A percentile compares a stretch with the other conserved stretches of the same genome.
These are phyloP conservation scores for Gynandropsis gynandra DNA, from an alignment of 345 rosid genomes.

Conservation along the genomic window DNA sequence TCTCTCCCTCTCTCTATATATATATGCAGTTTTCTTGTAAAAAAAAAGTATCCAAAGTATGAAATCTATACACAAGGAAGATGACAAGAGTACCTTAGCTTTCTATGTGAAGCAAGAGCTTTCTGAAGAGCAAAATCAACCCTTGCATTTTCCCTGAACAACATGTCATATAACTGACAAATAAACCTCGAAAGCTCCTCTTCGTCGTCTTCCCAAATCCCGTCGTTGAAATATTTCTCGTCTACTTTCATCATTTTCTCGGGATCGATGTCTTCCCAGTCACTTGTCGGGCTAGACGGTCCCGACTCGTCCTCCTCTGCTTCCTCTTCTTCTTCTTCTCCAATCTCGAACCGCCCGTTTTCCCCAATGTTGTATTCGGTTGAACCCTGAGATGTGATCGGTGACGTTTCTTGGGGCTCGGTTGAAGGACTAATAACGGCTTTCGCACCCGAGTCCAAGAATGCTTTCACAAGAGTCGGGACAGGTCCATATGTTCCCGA, in stretches of 20 bases:
- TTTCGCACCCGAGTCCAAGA: constrained; percentile 85
- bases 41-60: not conserved
- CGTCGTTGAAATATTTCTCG: constrained; percentile 21
- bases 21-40: constrained; percentile 1
- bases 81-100: constrained; percentile 73
- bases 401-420: constrained; percentile 56
- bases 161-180: constrained; percentile 52
- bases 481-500: constrained; percentile 78
- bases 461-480: constrained; percentile 39
- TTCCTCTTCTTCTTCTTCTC: constrained; percentile 79
- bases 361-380: constrained; percentile 45
- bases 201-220: constrained; percentile 73
- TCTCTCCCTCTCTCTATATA: too few relatives aligned
- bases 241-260: constrained; percentile 35
- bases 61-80: constrained; percentile 42
- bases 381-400: constrained; percentile 39
- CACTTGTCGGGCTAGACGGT: constrained; percentile 63
- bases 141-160: constrained; percentile 62
- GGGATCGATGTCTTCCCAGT: constrained; percentile 90
- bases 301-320: constrained; percentile 52
- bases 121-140: constrained; percentile 64
- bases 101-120: constrained; percentile 62
- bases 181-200: constrained; percentile 67
- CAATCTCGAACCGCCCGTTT: constrained; percentile 84
- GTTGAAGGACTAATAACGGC: constrained; percentile 66